Conservation (phyloP, 805 yeast genomes). For the Saccharomycopsis olivae region DNA sequence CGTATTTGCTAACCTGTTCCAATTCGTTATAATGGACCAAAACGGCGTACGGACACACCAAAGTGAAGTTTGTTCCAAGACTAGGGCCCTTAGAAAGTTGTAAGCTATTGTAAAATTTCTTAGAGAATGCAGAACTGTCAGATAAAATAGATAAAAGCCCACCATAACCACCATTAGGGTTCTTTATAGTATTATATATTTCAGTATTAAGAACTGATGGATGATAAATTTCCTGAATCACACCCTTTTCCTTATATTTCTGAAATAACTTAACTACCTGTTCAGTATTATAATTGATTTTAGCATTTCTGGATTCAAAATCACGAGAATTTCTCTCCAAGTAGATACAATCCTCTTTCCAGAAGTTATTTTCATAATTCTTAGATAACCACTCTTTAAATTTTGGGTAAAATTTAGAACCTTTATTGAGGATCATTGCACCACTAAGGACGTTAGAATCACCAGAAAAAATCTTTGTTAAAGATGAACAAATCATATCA, state of each 20-base stretch:
- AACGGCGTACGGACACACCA: conserved; percentile 84
- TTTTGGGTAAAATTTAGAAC: conserved; percentile 36
- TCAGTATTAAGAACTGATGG: conserved; percentile 48
- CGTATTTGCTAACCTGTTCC: conserved; percentile 72
- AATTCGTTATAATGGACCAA: conserved; percentile 78
- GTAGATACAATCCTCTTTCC: conserved; percentile 92
- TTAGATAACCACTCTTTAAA: conserved; percentile 42
- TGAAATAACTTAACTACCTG: conserved; percentile 41
- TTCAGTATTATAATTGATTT: conserved; percentile 45
- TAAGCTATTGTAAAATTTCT: conserved; percentile 61
- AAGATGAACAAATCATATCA: conserved; percentile 79
- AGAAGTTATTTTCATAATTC: conserved; percentile 62
- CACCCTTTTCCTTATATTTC: conserved; percentile 29
- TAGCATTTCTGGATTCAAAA: conserved; percentile 50
- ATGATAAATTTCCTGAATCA: conserved; percentile 58
- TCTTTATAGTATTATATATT: conserved; percentile 63
- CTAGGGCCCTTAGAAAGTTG: conserved; percentile 80
- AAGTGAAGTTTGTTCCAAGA: conserved; percentile 79
- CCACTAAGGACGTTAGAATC: conserved; percentile 97
- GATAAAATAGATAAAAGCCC: conserved; percentile 73
- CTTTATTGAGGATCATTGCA: conserved; percentile 66
- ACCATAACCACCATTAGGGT: conserved; percentile 77
- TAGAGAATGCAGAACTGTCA: conserved; percentile 51
- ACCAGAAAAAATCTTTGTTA: conserved; percentile 89
- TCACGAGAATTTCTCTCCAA: conserved; percentile 91